phyloP scores from a whole-genome alignment of 768 basidiomycete species.

The Tylopilus rubrobrunneus region DNA sequence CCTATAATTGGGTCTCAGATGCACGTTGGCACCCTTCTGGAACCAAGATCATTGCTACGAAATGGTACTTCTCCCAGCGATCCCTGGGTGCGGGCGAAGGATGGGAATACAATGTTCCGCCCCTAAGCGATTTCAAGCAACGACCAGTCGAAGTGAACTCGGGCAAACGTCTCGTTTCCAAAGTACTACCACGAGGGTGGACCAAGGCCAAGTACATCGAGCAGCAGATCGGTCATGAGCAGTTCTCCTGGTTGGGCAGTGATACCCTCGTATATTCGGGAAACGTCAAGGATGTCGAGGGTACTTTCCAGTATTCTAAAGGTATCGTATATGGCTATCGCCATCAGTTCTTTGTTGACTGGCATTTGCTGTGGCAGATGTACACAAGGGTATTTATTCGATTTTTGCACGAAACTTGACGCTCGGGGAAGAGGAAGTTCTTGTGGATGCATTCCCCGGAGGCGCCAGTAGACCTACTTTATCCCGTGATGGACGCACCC shows the following conservation, averaged over 20 bases:
- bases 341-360: background rate
- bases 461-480: conserved; percentile 73
- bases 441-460: conserved; percentile 58
- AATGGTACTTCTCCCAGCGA: conserved; percentile 67
- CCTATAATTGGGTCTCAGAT: conserved; percentile 67
- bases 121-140: conserved; percentile 3
- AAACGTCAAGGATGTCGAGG: conserved; percentile 51
- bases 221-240: conserved; percentile 74
- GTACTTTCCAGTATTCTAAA: conserved; percentile 59
- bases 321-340: conserved; percentile 33
- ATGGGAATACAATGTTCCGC: conserved; percentile 61
- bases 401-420: conserved; percentile 68
- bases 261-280: conserved; percentile 63
- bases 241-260: conserved; percentile 56
- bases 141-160: conserved; percentile 34
- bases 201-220: conserved; percentile 53
- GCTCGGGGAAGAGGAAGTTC: conserved; percentile 47
- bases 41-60: conserved; percentile 61
- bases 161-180: conserved; percentile 53
- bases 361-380: conserved; percentile 39
- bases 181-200: conserved; percentile 61
- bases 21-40: conserved; percentile 70
- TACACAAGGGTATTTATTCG: conserved; percentile 66
- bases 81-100: conserved; percentile 71
- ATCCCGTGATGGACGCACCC: conserved; percentile 62